Evolutionary conservation across 2,329 filamentous ascomycete genomes (phyloP), one percentile per base, ranked within the genome.

Genomic region (Talaromyces sp.): DNA sequence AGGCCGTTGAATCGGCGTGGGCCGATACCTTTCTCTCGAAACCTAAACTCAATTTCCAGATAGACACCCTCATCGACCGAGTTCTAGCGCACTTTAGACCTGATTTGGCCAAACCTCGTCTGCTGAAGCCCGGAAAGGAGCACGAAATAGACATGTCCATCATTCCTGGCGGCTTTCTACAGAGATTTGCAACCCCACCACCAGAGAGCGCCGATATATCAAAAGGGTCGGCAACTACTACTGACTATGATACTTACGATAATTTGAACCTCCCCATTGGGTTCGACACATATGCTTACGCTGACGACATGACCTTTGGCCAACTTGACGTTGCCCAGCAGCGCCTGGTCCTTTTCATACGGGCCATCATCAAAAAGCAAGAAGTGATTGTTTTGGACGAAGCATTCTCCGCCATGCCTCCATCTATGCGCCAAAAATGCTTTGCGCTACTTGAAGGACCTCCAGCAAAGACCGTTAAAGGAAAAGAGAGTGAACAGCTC

Each of bases 381-480:
- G 91, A 95, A 68, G 83, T 96, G 51, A 84, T 96, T 3, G 88
- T 96, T 18, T 83, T 96, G 0, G 92, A 96, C 70, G 92, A 96
- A 78, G 89, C 92, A 0, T 96, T 94, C 61, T 91, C 90, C 53
- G 91, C 92, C 57, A 92, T 96, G 85, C 89, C 94, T 66, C 88
- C 90, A 31, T 82, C 81, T 0, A 86, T 95, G 7, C 83, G 94
- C n/a, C 90, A 96, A 73, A 93, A 92, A 71, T 97, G 93, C 69
- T 84, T 95, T 63, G 77, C 89, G 0, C 96, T 96, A 75, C 84
- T 99, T 2, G 87, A 85, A 50, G 75, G 82, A 28, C 89, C 59
- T 12, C 61, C 52, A 4, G 30, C 50, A 0, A 14, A 33, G 6
- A 34, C 23, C 8, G 36, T 36, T 16, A 34, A 23, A 5, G 28